Evolutionary conservation across 2,329 filamentous ascomycete genomes (phyloP), one percentile per base, ranked within the genome.

Genomic region (Graphium sp.): DNA sequence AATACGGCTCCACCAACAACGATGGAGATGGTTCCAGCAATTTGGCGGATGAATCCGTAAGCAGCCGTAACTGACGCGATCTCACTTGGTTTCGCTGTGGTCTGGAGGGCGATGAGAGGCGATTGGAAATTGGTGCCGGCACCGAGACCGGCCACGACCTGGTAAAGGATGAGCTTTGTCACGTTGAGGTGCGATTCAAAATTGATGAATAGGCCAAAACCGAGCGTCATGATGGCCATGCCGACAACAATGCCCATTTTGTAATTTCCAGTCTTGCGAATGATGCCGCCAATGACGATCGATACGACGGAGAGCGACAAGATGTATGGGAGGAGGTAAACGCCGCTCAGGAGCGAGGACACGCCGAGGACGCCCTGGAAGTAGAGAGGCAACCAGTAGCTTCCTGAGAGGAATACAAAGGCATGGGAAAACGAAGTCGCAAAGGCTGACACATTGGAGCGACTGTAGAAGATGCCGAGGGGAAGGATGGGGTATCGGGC

Each of bases 381-480:
- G 56, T 91, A 93, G 3, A 92, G 62, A 0, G 82, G 82, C 5
- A 91, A 60, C 53, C 79, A 91, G 58, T 87, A 91, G 35, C 67
- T 71, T 18, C 68, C 71, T 1, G 75, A 68, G 42, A 87, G 83
- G 56, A 87, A 87, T 37, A 78, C 71, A 39, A 75, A 66, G 24
- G 75, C 75, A 47, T 92, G 81, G 35, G 68, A 62, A 52, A 83
- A 82, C 39, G 72, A 74, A 24, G 78, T 58, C 3, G 54, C 49
- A 10, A 84, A 67, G 3, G 70, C 59, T 7, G 76, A 71, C 18
- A 77, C 43, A 45, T 80, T 84, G 18, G 70, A 75, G 20, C 58
- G 51, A 24, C 66, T 60, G 19, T 56, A 58, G 55, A 92, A 89
- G 10, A 92, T 56, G 0, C 64, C 60, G 8, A 78, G 51, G 0